phyloP scores from a whole-genome alignment of 169 alveolate species.

The Babesia bigemina region DNA sequence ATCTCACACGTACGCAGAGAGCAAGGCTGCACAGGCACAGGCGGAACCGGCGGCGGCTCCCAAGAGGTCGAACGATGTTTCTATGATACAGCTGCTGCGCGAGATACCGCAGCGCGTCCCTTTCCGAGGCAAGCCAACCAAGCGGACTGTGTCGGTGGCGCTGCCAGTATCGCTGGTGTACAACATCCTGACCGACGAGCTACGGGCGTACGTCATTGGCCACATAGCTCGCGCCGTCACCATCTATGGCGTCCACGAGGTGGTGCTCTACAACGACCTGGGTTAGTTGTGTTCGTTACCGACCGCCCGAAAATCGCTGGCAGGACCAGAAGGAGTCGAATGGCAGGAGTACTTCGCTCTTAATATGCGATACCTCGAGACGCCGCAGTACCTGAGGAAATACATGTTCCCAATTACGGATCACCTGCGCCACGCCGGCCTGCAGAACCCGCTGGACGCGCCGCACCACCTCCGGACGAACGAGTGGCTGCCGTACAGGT shows the following conservation, averaged over 20 bases:
- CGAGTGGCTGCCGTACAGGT: constrained; percentile 92
- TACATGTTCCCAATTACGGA: constrained; percentile 80
- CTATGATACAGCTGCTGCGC: constrained; percentile 33
- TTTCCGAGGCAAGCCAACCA: constrained; percentile 73
- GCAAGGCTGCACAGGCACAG: neutral
- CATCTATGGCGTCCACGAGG: constrained; percentile 91
- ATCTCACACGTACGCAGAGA: neutral
- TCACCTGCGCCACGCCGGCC: constrained; percentile 92
- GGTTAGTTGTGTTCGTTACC: constrained; percentile 47
- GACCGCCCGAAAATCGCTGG: neutral
- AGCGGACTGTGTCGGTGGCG: constrained; percentile 79
- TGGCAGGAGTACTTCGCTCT: constrained; percentile 85
- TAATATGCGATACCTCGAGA: constrained; percentile 95
- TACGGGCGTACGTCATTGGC: constrained; percentile 88
- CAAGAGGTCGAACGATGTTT: constrained; percentile 5
- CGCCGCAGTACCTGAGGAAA: constrained; percentile 97
- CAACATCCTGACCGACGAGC: constrained; percentile 84
- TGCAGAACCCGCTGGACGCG: constrained; percentile 97
- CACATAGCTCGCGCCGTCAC: constrained; percentile 90
- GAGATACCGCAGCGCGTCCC: constrained; percentile 75
- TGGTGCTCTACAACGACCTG: constrained; percentile 88
- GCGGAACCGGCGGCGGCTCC: neutral
- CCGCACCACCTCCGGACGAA: constrained; percentile 96
- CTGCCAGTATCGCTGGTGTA: constrained; percentile 83
- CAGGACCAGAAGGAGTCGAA: constrained; percentile 36